Evolutionary conservation across 2,329 filamentous ascomycete species (phyloP).

Genomic region (Colletotrichum liriopes): DNA sequence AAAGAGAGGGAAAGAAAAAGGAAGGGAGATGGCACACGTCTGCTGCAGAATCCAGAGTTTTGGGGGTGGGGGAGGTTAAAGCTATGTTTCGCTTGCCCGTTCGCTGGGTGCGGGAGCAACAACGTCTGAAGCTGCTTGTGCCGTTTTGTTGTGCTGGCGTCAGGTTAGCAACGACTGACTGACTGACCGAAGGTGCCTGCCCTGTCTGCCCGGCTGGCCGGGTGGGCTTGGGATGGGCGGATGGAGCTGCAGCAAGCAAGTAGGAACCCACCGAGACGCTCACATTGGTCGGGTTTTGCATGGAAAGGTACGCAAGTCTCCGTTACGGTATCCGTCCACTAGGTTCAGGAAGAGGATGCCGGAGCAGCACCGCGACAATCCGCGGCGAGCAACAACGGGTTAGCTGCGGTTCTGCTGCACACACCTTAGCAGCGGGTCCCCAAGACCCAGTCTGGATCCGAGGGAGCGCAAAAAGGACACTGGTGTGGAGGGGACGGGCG

Average conservation of each 20-base stretch:
- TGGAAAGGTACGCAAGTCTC: neutral
- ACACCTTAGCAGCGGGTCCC: conserved; percentile 5
- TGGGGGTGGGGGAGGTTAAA: conserved; percentile 25
- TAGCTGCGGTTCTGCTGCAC: neutral
- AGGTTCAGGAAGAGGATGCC: neutral
- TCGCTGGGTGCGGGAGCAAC: neutral
- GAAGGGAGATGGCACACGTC: conserved; percentile 1
- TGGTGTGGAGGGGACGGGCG: too few species aligned
- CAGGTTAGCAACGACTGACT: neutral
- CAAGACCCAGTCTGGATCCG: conserved; percentile 4
- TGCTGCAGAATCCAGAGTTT: conserved; percentile 32
- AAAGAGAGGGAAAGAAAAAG: neutral
- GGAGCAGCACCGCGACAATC: conserved; percentile 3
- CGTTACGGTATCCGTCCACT: neutral
- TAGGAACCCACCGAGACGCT: conserved; percentile 12
- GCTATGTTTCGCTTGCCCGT: conserved; percentile 15
- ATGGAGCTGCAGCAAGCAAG: neutral
- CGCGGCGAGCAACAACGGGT: conserved; percentile 11
- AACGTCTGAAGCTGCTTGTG: neutral
- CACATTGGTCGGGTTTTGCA: conserved; percentile 6
- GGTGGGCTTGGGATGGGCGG: neutral
- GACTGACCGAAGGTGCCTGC: neutral
- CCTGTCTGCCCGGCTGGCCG: neutral
- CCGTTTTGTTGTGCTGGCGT: neutral
- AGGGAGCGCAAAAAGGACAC: neutral